A percentile compares a stretch with the other conserved stretches of the same genome.
Evolutionary conservation across 805 yeast genomes (phyloP).

Genomic region (Metschnikowia colocasiae): DNA sequence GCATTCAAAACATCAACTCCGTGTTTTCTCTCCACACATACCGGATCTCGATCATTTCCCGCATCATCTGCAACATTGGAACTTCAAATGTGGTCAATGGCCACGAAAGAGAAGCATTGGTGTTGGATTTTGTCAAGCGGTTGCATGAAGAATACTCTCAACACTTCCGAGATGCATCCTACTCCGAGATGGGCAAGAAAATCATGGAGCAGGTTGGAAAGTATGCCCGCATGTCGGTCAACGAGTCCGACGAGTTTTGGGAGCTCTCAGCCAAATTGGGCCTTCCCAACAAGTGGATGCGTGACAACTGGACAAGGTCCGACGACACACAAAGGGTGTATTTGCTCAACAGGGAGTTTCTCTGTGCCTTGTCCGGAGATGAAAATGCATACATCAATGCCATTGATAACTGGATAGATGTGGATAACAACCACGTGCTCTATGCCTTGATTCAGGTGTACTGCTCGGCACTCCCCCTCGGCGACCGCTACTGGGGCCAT

Average conservation of each 20-base stretch:
- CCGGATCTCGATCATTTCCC: constrained; percentile 19
- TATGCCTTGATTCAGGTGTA: constrained; percentile 32
- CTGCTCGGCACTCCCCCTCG: constrained; percentile 19
- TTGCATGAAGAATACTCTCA: constrained; percentile 28
- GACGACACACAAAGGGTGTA: constrained; percentile 24
- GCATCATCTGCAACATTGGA: constrained; percentile 21
- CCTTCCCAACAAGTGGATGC: constrained; percentile 22
- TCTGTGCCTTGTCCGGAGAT: constrained; percentile 19
- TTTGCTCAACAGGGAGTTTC: constrained; percentile 26
- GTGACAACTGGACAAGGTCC: constrained; percentile 23
- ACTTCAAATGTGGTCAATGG: not conserved
- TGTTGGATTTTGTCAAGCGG: constrained; percentile 21
- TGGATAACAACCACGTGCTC: constrained; percentile 20
- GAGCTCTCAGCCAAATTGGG: constrained; percentile 26
- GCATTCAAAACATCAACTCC: constrained; percentile 19
- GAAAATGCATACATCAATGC: constrained; percentile 16
- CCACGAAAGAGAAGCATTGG: constrained; percentile 15
- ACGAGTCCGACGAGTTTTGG: constrained; percentile 17
- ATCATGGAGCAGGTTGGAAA: constrained; percentile 24
- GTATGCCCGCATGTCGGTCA: constrained; percentile 12
- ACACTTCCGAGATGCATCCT: constrained; percentile 22
- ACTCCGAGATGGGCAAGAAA: constrained; percentile 29
- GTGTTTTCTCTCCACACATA: constrained; percentile 20
- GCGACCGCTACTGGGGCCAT: constrained; percentile 29
- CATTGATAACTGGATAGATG: constrained; percentile 24